Evolutionary conservation across 2,329 filamentous ascomycete species (phyloP).

Genomic region (Trichoderma endophyticum): DNA sequence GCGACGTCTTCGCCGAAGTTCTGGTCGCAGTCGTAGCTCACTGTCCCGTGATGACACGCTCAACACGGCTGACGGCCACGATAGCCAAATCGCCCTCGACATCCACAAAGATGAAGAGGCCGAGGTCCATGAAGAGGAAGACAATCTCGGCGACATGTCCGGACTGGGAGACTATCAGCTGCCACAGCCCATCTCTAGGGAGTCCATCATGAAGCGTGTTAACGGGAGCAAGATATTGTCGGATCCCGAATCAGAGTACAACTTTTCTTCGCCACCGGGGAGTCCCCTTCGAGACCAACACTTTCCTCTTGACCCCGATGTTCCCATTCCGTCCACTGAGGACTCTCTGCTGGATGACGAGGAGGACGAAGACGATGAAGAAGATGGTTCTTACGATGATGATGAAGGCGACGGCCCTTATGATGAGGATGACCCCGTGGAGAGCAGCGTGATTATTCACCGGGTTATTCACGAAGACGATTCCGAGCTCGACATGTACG

Average conservation of each 20-base stretch:
- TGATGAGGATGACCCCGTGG: slow-evolving; percentile 39
- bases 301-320: slow-evolving; percentile 74
- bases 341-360: slow-evolving; percentile 58
- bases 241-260: slow-evolving; percentile 59
- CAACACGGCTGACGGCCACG: neutral
- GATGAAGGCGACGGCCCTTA: slow-evolving; percentile 47
- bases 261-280: slow-evolving; percentile 60
- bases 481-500: slow-evolving; percentile 65
- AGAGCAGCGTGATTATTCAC: slow-evolving; percentile 65
- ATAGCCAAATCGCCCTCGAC: slow-evolving; percentile 31
- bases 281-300: slow-evolving; percentile 55
- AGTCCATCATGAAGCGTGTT: slow-evolving; percentile 87
- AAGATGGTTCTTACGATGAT: slow-evolving; percentile 44
- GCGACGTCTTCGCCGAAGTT: slow-evolving; percentile 64
- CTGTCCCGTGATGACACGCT: slow-evolving; percentile 14
- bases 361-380: slow-evolving; percentile 34
- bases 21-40: slow-evolving; percentile 35
- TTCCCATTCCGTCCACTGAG: slow-evolving; percentile 85
- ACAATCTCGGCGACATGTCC: slow-evolving; percentile 57
- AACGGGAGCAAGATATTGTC: slow-evolving; percentile 57
- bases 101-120: slow-evolving; percentile 59
- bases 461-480: slow-evolving; percentile 59
- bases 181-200: slow-evolving; percentile 80
- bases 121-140: slow-evolving; percentile 49
- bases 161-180: slow-evolving; percentile 61